A percentile compares a stretch with the other conserved stretches of the same genome.
Conservation (phyloP, 495 filamentous ascomycete species). For the Neurospora terricola region DNA sequence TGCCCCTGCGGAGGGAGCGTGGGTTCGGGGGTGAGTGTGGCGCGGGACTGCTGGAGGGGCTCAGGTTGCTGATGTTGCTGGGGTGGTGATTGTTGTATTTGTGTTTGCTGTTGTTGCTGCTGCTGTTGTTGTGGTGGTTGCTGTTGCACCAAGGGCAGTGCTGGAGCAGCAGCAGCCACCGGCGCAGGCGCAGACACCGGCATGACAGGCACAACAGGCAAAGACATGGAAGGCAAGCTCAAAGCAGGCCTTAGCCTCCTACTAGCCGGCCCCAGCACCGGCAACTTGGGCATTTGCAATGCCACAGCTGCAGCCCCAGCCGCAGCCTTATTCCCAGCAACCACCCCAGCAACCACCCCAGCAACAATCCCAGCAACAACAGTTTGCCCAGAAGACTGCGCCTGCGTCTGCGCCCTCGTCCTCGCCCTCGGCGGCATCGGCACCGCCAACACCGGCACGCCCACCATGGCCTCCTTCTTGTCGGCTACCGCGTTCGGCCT, state of each 20-base stretch:
- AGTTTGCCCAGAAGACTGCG: background rate
- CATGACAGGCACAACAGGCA: background rate
- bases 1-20: background rate
- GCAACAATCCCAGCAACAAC: background rate
- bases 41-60: background rate
- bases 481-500: background rate
- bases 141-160: background rate
- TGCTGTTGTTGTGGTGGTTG: background rate
- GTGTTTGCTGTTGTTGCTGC: background rate
- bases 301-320: background rate
- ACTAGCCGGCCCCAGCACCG: conserved; percentile 7
- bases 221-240: background rate
- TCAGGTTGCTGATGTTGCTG: background rate
- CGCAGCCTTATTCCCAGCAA: background rate
- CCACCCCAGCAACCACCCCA: background rate
- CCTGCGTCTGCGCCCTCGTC: background rate
- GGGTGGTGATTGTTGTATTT: background rate
- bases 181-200: background rate
- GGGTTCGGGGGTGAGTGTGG: conserved; percentile 9
- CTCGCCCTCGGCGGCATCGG: conserved; percentile 1
- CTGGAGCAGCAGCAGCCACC: background rate
- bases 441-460: conserved; percentile 14
- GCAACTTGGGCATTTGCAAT: background rate
- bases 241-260: background rate
- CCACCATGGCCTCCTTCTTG: background rate